Evolutionary conservation across 2,329 filamentous ascomycete species (phyloP), one percentile per base, ranked within the genome.

Genomic region (Aspergillus melleus): DNA sequence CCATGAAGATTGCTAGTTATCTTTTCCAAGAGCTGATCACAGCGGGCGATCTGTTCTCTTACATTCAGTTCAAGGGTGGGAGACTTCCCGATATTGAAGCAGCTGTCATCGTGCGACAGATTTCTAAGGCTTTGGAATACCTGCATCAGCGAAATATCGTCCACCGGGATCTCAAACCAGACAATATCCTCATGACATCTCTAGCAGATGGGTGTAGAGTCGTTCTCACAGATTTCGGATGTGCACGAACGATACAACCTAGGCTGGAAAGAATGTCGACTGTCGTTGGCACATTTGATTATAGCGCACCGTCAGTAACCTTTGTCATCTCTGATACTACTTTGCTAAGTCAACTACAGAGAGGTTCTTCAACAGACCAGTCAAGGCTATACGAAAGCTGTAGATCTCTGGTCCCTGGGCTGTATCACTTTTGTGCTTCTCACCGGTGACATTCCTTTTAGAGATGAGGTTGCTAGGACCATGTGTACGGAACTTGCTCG

Each of bases 351-450:
- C 19, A 19, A 20, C 20, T 12, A 20, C 9, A 76, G 73, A 14
- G 72, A 74, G 55, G 62, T 74, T 8, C 55, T 64, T 20, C 30
- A 60, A 53, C 30, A 58, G 11, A 61, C 30, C 30, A 49, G 53
- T 62, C 58, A 68, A 39, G 83, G 84, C 2, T 88, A 88, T 68
- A 85, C 83, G 29, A 81, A 82, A 66, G 79, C 83, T 10, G 78
- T 87, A 9, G 86, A 88, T 64, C 79, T 88, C 70, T 88, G 85
- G 85, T 85, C 85, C 0, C 66, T 88, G n/a, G 86, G 86, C 6
- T 80, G 79, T 51, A 76, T 88, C 2, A 77, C 83, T 2, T 79
- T 77, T 9, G 75, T 81, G 9, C 69, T 88, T 14, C 73, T 88
- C 16, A 81, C 80, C 0, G 83, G 82, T 14, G 75, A 81, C 10